A percentile compares a stretch with the other conserved stretches of the same genome.
Evolutionary conservation across 805 yeast species (phyloP).

Genomic region (Citeromyces matritensis): DNA sequence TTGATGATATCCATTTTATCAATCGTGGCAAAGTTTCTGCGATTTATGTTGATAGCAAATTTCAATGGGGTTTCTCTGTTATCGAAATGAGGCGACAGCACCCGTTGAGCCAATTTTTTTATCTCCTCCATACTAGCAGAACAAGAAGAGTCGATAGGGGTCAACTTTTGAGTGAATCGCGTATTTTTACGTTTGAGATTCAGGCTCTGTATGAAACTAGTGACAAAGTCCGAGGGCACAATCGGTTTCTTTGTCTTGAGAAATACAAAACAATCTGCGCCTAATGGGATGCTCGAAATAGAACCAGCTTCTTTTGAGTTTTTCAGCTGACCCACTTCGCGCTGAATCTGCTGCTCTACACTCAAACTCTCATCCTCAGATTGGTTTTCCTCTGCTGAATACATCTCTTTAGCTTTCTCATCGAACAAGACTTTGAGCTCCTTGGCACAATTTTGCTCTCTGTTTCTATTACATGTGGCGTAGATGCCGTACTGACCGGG

Average conservation of each 20-base stretch:
- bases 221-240: conserved; percentile 61
- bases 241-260: conserved; percentile 70
- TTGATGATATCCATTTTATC: conserved; percentile 62
- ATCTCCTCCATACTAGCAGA: conserved; percentile 61
- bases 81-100: conserved; percentile 52
- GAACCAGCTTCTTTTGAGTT: conserved; percentile 19
- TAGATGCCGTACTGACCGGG: conserved; percentile 81
- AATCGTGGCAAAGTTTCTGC: conserved; percentile 65
- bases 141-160: conserved; percentile 69
- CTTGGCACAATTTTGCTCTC: conserved; percentile 63
- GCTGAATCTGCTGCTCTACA: conserved; percentile 63
- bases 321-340: conserved; percentile 54
- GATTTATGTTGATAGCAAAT: conserved; percentile 72
- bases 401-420: conserved; percentile 33
- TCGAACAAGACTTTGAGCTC: conserved; percentile 49
- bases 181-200: conserved; percentile 40
- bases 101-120: conserved; percentile 35
- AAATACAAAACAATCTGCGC: conserved; percentile 76
- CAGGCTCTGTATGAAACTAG: conserved; percentile 46
- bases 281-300: conserved; percentile 45
- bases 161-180: conserved; percentile 61
- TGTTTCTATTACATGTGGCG: conserved; percentile 76
- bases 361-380: conserved; percentile 13
- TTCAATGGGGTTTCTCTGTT: conserved; percentile 18
- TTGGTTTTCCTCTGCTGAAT: conserved; percentile 14